Base-by-base conservation (phyloP, 768 basidiomycete species). In the Daedaleopsis nitida region DNA sequence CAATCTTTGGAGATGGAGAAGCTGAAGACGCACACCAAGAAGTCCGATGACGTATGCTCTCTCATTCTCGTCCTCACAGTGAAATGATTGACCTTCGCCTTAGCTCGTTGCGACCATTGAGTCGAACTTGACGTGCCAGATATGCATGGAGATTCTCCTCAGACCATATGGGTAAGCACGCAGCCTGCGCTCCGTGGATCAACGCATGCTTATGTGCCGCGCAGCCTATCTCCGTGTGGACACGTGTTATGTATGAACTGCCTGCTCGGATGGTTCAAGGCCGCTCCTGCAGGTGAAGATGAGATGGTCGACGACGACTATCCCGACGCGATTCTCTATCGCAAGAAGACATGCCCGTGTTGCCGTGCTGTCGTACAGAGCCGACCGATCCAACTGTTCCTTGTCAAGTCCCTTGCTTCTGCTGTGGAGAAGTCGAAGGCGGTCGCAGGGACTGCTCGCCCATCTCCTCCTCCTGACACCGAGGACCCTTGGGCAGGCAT, bases 241-340 rank as follows among this genome's bases (percentile, higher is more conserved):
- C 90, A 92, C 65, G 81, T 89, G n/a, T 76, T 89, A n/a, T 92
- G 90, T 58, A 79, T 88, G 27, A 65, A 68, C 3, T 92, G 90
- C 66, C 81, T 92, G 10, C 86, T 89, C 71, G 84, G 86, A 65
- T 92, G 90, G 90, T 92, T 92, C 74, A 82, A 84, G 60, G 81
- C 83, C 54, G 87, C 88, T 3, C 88, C 89, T 3, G 73, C 77
- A 0, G 61, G 69, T 17, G 80, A 79, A 27, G 76, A 78, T 39
- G 80, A 80, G 17, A 82, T 81, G 77, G 60, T 73, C 55, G 73
- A 80, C 48, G 77, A 78, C 45, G 70, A 71, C 37, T 73, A 75
- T 45, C 72, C 76, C 10, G 68, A 74, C 24, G 83, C 83, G 64
- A 72, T 88, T 27, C 69, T 89, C 32, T 77, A 77, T 60, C 83